Base-by-base conservation (phyloP, 139 green algal species). In the Volvox reticuliferus region DNA sequence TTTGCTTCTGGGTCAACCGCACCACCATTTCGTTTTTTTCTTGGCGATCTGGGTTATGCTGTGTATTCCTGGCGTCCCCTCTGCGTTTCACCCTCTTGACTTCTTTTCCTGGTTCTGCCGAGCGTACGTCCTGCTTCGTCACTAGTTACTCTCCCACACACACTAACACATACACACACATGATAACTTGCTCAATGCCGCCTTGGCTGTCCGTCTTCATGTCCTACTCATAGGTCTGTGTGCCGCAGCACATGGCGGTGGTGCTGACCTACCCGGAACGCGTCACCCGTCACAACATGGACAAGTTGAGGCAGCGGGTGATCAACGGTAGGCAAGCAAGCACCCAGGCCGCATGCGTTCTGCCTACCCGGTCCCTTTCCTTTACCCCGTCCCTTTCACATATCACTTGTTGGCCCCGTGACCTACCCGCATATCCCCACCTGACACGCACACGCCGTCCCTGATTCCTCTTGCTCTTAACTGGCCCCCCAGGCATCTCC, bases 201-300 rank as follows among this genome's bases (percentile, higher is more conserved):
- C 78, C 78, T 20, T 18, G 16, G 18, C 76, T 12, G 9, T 61
- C 30, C 76, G 1, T 20, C 76, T 3, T 26, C 77, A 20, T 35
- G 36, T 63, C 22, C 36, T 28, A 16, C 89, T 24, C 33, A 28
- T 93, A 98, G 95, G 98, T 99, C 69, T 97, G 95, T 55, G 95
- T 99, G 61, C 98, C 98, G 2, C 92, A 96, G 89, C 96, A 98
- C 81, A 97, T 99, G 94, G 98, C 98, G 2, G 96, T 95, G 86
- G 94, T 95, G 75, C 96, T 99, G 50, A 99, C 98, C 24, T 99
- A 97, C 95, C 98, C 98, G 0, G 98, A 99, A 93, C 91, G 93
- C 0, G 98, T 99, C 37, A 98, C 96, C 6, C 79, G 93, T 26
- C 90, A 99, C 97, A 99, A 99, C 96, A 96, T 99, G 55, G 95